Percentiles rank a stretch among this genome's conserved stretches.
phyloP scores from a whole-genome alignment of 2,329 filamentous ascomycete genomes.

The Peltaster fructicola region DNA sequence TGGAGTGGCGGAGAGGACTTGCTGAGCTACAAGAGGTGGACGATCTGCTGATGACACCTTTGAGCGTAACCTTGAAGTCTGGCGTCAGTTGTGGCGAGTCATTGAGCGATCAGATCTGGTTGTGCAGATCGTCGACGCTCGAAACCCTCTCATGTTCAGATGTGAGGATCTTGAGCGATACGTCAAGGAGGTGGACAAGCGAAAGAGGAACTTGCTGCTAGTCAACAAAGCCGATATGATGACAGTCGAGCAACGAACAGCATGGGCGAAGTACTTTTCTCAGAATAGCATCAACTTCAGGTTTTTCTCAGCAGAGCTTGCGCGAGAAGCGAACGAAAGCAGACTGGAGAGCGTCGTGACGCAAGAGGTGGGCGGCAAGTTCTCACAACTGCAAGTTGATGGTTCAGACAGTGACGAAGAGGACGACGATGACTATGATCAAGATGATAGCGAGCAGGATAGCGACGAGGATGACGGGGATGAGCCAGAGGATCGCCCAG shows the following conservation, averaged over 20 bases:
- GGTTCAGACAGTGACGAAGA: slow-evolving; percentile 16
- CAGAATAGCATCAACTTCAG: slow-evolving; percentile 69
- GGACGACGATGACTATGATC: slow-evolving; percentile 17
- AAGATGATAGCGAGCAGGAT: slow-evolving; percentile 22
- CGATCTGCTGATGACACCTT: slow-evolving; percentile 92
- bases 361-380: slow-evolving; percentile 12
- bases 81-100: slow-evolving; percentile 94
- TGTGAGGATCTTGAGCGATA: slow-evolving; percentile 87
- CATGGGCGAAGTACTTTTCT: slow-evolving; percentile 78
- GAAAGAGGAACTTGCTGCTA: slow-evolving; percentile 77
- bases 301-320: slow-evolving; percentile 89
- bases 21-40: slow-evolving; percentile 89
- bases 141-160: slow-evolving; percentile 85
- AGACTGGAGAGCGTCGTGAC: slow-evolving; percentile 26
- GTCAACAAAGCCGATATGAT: slow-evolving; percentile 99
- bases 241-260: slow-evolving; percentile 62
- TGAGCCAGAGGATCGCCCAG: slow-evolving; percentile 32
- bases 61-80: slow-evolving; percentile 91
- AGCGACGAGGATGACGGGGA: slow-evolving; percentile 20
- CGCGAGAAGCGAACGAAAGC: slow-evolving; percentile 73
- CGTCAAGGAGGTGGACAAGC: slow-evolving; percentile 76
- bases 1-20: slow-evolving; percentile 77
- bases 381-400: too few species aligned
- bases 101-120: slow-evolving; percentile 91
- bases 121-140: slow-evolving; percentile 94